These are phyloP conservation scores for Acacia melanoxylon DNA, from an alignment of 306 rosid genomes.

Conservation along the genomic window DNA sequence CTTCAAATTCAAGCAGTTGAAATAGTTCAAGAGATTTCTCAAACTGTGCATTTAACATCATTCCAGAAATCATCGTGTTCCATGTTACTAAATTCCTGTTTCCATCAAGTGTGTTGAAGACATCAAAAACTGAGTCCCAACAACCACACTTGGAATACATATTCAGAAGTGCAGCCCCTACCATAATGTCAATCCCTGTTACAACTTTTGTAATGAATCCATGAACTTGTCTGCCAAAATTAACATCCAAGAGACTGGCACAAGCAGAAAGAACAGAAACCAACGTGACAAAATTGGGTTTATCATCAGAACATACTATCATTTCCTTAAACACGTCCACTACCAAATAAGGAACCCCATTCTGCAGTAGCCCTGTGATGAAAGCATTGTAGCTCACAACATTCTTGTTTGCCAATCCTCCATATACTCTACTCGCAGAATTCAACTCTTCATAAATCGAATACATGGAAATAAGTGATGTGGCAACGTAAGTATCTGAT, in stretches of 20 bases:
- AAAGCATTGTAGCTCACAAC: slow-evolving; percentile 73
- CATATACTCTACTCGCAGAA: slow-evolving; percentile 53
- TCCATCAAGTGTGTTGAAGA: slow-evolving; percentile 38
- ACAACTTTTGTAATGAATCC: slow-evolving; percentile 48
- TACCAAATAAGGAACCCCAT: slow-evolving; percentile 42
- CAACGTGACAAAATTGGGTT: slow-evolving; percentile 53
- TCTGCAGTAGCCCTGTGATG: slow-evolving; percentile 58
- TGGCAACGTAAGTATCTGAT: slow-evolving; percentile 58
- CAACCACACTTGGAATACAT: slow-evolving; percentile 74
- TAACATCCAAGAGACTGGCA: slow-evolving; percentile 42
- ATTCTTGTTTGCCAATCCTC: slow-evolving; percentile 43
- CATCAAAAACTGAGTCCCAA: slow-evolving; percentile 50
- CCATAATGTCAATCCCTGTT: slow-evolving; percentile 36
- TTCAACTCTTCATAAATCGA: slow-evolving; percentile 39
- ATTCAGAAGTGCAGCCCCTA: slow-evolving; percentile 64
- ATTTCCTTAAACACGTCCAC: slow-evolving; percentile 60
- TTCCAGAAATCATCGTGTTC: slow-evolving; percentile 70
- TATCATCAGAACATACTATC: slow-evolving; percentile 30
- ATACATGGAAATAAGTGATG: slow-evolving; percentile 62
- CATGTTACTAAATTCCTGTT: slow-evolving; percentile 58
- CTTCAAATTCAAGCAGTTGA: slow-evolving; percentile 42
- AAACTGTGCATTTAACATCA: slow-evolving; percentile 60
- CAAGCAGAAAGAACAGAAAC: slow-evolving; percentile 61
- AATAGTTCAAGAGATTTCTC: slow-evolving; percentile 55
- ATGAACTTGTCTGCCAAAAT: slow-evolving; percentile 69